Conservation (phyloP, 805 yeast genomes). For the Candida coquimbonensis region DNA sequence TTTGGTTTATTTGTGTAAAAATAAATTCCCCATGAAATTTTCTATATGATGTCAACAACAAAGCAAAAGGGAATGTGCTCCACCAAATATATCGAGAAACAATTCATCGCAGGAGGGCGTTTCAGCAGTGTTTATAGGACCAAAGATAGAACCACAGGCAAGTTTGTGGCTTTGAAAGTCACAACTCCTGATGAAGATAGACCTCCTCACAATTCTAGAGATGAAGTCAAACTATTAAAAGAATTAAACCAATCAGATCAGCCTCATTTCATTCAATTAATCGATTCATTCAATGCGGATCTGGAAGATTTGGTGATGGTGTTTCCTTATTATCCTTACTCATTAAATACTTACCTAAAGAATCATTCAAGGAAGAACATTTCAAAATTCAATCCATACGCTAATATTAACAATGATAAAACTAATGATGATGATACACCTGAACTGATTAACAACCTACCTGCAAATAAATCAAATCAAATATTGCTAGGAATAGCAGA, state of each 20-base stretch:
- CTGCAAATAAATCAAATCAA: slow-evolving; percentile 11
- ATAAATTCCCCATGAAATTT: too few species aligned
- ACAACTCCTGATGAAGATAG: slow-evolving; percentile 42
- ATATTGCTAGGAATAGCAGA: slow-evolving; percentile 32
- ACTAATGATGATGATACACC: background rate
- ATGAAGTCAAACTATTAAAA: slow-evolving; percentile 32
- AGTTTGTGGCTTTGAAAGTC: slow-evolving; percentile 38
- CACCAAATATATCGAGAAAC: slow-evolving; percentile 9
- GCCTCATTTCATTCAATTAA: slow-evolving; percentile 15
- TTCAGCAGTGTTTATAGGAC: slow-evolving; percentile 35
- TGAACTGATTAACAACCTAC: slow-evolving; percentile 12
- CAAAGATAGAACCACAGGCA: slow-evolving; percentile 5
- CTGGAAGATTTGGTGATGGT: slow-evolving; percentile 33
- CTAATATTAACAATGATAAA: background rate
- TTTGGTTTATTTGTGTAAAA: too few species aligned
- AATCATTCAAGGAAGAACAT: slow-evolving; percentile 22
- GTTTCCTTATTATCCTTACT: slow-evolving; percentile 33
- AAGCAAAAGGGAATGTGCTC: slow-evolving; percentile 2
- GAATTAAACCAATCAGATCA: slow-evolving; percentile 19
- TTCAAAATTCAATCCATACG: slow-evolving; percentile 29
- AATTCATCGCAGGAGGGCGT: slow-evolving; percentile 35
- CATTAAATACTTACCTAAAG: slow-evolving; percentile 30
- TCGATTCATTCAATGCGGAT: slow-evolving; percentile 20
- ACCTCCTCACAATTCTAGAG: slow-evolving; percentile 46
- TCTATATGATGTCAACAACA: too few species aligned